These are phyloP conservation scores for Hansfordia pulvinata DNA, from an alignment of 2,329 filamentous ascomycete species.

Conservation along the genomic window DNA sequence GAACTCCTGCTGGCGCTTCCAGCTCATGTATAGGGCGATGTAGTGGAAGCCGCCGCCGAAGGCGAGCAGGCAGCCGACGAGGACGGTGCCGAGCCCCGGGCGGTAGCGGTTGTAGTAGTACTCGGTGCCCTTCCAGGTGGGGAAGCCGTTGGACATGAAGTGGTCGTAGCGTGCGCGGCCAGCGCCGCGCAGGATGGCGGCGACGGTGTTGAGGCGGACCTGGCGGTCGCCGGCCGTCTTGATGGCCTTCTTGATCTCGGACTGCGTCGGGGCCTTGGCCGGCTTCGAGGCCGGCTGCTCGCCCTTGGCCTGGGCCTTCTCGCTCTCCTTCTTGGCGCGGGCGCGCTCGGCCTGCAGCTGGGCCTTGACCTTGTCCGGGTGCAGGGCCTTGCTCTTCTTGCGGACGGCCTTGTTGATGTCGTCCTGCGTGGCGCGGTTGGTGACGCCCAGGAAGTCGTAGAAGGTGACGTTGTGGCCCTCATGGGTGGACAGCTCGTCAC, in stretches of 20 bases:
- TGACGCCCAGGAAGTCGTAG: constrained; percentile 83
- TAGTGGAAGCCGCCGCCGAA: constrained; percentile 83
- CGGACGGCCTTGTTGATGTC: constrained; percentile 92
- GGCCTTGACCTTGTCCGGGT: constrained; percentile 93
- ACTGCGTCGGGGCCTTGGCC: constrained; percentile 56
- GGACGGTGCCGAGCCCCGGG: constrained; percentile 74
- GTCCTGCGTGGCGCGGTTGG: constrained; percentile 60
- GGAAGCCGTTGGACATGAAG: constrained; percentile 87
- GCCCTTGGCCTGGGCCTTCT: constrained; percentile 35
- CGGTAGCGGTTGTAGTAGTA: constrained; percentile 97
- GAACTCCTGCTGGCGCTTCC: constrained; percentile 83
- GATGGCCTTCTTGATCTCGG: constrained; percentile 63
- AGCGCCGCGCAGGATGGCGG: constrained; percentile 71
- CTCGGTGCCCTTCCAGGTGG: constrained; percentile 89
- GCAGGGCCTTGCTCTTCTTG: constrained; percentile 68
- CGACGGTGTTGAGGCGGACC: constrained; percentile 70
- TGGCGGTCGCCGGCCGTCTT: constrained; percentile 76
- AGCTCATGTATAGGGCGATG: constrained; percentile 68
- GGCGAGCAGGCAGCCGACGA: constrained; percentile 68
- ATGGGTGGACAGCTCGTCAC: constrained; percentile 65
- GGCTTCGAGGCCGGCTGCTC: constrained; percentile 39
- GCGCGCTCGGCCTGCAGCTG: constrained; percentile 60
- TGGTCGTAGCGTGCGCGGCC: constrained; percentile 84
- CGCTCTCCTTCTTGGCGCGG: constrained; percentile 33
- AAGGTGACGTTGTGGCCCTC: constrained; percentile 77